Evolutionary conservation across 2,329 filamentous ascomycete genomes (phyloP), one percentile per base, ranked within the genome.

Genomic region (Colletotrichum tabaci): DNA sequence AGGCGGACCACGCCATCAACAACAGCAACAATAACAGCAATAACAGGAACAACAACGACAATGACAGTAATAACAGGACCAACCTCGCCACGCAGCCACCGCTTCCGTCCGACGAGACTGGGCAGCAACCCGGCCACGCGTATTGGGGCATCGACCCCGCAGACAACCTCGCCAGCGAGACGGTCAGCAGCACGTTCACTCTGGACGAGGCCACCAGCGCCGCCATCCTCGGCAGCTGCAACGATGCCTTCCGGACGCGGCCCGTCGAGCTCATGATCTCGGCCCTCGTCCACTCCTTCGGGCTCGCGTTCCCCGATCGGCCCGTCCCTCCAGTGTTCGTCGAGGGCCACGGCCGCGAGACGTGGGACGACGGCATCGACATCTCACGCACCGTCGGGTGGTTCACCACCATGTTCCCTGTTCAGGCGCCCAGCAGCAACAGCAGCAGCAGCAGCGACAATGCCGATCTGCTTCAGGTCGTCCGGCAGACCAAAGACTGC

Each of bases 391-490:
- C 82, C 0, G 80, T 85, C 0, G 84, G 84, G 7, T 86, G 84
- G 84, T 86, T 86, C 66, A 85, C 84, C 2, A 82, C 82, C 0
- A 75, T 85, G 13, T 79, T 76, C 42, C 84, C 83, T 1, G 55
- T 83, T 26, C 21, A 30, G 21, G 13, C 16, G 23, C 15, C 44
- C 16, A 16, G 44, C 7, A 46, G 16, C 44, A 23, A 23, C 12
- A 26, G 15, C 12, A 15, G 9, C 30, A 26, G 23, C 3, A 26
- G 26, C 26, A 26, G 26, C 26, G 26, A 26, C 26, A 26, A 26
- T 26, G 26, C 26, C 4, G 21, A 52, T 15, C 13, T 52, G 9
- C 21, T 52, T 13, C 21, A 52, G 23, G 35, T 26, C 15, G 42
- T 26, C 21, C 49, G 35, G 46, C 23, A 26, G 21, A 18, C 26